Evolutionary conservation across 345 rosid species (phyloP).

Genomic region (Euclidium syriacum): DNA sequence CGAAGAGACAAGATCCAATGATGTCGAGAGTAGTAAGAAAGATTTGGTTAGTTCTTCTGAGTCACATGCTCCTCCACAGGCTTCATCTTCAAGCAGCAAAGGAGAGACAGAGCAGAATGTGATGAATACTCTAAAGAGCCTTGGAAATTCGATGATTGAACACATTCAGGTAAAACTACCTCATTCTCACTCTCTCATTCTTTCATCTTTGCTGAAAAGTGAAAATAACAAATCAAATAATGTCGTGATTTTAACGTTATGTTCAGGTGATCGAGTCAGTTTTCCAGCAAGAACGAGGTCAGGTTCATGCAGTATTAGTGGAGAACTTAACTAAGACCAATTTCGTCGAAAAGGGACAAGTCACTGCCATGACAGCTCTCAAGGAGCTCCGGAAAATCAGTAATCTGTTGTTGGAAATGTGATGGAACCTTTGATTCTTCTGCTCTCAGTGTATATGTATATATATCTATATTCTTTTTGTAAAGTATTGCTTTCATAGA

Average conservation of each 20-base stretch:
- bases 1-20: constrained; percentile 43
- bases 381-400: constrained; percentile 93
- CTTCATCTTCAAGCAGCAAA: constrained; percentile 36
- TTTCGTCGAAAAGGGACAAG: constrained; percentile 88
- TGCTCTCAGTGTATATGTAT: constrained; percentile 11
- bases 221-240: neutral
- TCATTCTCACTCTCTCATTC: neutral
- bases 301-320: constrained; percentile 40
- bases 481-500: constrained; percentile 45
- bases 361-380: constrained; percentile 78
- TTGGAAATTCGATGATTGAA: constrained; percentile 90
- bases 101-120: constrained; percentile 69
- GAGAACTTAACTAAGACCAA: constrained; percentile 67
- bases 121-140: constrained; percentile 62
- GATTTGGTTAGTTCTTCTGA: constrained; percentile 28
- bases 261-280: constrained; percentile 79
- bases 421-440: constrained; percentile 27
- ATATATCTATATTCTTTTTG: constrained; percentile 46
- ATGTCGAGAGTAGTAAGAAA: constrained; percentile 29
- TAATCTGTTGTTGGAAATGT: constrained; percentile 89
- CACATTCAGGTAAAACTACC: constrained; percentile 75
- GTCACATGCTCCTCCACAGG: constrained; percentile 27
- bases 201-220: neutral
- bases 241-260: neutral
- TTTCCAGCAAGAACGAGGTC: constrained; percentile 87